Percentiles rank a stretch among this genome's conserved stretches.
These are phyloP conservation scores for Eucalyptus lansdowneana DNA, from an alignment of 345 rosid genomes.

Conservation along the genomic window DNA sequence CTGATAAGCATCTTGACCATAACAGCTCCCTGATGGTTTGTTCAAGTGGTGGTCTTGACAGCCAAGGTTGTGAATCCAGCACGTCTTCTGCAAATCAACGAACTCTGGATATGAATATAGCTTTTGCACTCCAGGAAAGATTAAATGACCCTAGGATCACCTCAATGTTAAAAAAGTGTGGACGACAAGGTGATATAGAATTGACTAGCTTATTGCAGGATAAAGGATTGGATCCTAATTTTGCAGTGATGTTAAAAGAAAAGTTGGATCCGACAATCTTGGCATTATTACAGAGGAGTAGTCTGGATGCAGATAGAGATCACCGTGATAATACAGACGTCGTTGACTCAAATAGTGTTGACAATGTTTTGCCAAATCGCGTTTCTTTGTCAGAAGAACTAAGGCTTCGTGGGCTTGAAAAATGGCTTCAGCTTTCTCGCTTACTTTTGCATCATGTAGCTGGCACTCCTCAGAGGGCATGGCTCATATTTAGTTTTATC, in stretches of 20 bases:
- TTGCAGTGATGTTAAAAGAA: conserved; percentile 98
- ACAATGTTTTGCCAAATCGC: conserved; percentile 68
- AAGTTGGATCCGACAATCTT: conserved; percentile 94
- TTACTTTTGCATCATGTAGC: conserved; percentile 81
- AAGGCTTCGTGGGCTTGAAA: conserved; percentile 91
- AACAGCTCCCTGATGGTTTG: conserved; percentile 44
- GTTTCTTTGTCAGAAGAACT: conserved; percentile 91
- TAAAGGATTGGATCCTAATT: conserved; percentile 99
- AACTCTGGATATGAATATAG: conserved; percentile 70
- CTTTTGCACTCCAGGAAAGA: conserved; percentile 82
- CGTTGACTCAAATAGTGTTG: conserved; percentile 72
- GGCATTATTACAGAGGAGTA: conserved; percentile 95
- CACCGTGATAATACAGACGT: conserved; percentile 76
- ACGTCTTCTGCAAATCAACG: conserved; percentile 86
- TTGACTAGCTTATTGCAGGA: conserved; percentile 80
- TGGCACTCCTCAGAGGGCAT: conserved; percentile 96
- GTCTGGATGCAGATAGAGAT: conserved; percentile 99
- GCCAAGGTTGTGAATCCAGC: conserved; percentile 95
- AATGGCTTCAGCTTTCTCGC: conserved; percentile 90
- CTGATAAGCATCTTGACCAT: conserved; percentile 58
- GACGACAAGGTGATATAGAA: conserved; percentile 73
- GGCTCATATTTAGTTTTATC: conserved; percentile 92
- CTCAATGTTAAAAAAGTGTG: conserved; percentile 71
- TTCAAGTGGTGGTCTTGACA: conserved; percentile 83
- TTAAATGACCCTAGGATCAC: conserved; percentile 88